Conservation (phyloP, 2,329 filamentous ascomycete species). For the Hypoxylon sp. region DNA sequence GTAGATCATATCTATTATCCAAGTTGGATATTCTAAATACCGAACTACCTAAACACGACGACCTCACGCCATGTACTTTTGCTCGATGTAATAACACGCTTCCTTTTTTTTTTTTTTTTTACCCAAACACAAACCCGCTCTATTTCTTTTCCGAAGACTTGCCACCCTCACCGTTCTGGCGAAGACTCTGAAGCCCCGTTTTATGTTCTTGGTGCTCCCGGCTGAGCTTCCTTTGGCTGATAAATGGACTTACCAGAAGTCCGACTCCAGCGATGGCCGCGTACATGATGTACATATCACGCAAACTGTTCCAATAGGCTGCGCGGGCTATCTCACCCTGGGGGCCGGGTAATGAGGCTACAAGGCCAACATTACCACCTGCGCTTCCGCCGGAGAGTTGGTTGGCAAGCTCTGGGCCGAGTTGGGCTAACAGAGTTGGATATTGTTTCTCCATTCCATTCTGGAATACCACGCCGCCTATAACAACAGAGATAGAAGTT, state of each 20-base stretch:
- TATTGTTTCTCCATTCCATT: conserved; percentile 75
- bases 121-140: neutral
- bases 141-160: conserved; percentile 29
- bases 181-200: conserved; percentile 65
- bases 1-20: conserved; percentile 7
- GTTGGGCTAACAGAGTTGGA: conserved; percentile 60
- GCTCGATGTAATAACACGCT: neutral
- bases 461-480: conserved; percentile 84
- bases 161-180: conserved; percentile 33
- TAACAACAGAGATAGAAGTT: conserved; percentile 75
- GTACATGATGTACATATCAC: conserved; percentile 71
- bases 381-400: conserved; percentile 65
- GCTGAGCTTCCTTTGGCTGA: conserved; percentile 65
- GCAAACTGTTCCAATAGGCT: conserved; percentile 65
- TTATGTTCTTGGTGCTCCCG: conserved; percentile 70
- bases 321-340: conserved; percentile 54
- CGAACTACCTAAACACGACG: conserved; percentile 10
- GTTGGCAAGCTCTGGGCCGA: conserved; percentile 62
- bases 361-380: conserved; percentile 64
- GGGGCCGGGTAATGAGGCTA: conserved; percentile 59
- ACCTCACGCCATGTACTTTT: neutral
- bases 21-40: neutral
- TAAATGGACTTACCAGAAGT: conserved; percentile 61
- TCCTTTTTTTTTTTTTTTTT: too few relatives aligned
- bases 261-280: conserved; percentile 63